Conservation (phyloP, 225 moss, liverwort and hornwort genomes). For the Straminergon stramineum region DNA sequence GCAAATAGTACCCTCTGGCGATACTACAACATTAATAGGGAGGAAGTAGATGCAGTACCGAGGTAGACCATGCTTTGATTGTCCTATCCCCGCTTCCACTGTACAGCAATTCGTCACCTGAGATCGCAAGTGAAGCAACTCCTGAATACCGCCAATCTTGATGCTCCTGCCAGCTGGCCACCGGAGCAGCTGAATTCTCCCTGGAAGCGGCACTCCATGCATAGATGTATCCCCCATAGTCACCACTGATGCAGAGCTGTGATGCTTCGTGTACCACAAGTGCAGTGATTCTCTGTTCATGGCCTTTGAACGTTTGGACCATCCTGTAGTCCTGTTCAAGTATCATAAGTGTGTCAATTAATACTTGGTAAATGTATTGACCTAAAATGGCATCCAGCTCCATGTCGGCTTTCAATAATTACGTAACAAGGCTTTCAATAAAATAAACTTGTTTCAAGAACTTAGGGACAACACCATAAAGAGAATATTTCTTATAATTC, state of each 20-base stretch:
- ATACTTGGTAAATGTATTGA: not conserved
- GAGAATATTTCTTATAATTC: not conserved
- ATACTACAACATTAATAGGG: not conserved
- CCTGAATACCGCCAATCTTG: conserved; percentile 88
- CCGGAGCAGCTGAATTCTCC: conserved; percentile 9
- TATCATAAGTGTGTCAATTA: not conserved
- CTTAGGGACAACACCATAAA: not conserved
- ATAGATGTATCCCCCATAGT: conserved; percentile 50
- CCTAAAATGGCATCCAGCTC: not conserved
- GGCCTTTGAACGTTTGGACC: conserved; percentile 51
- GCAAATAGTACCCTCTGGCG: not conserved
- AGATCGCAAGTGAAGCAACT: conserved; percentile 60
- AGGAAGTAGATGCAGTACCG: conserved; percentile 28
- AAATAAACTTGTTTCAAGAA: not conserved
- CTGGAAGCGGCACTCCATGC: conserved; percentile 48
- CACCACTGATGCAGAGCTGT: conserved; percentile 69
- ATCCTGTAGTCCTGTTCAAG: conserved; percentile 41
- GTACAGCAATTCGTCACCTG: conserved; percentile 67
- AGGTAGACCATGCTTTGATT: conserved; percentile 78
- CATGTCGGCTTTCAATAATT: not conserved
- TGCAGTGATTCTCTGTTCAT: conserved; percentile 61
- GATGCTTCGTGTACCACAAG: conserved; percentile 56
- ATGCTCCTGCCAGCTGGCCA: conserved; percentile 83
- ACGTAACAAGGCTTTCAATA: not conserved
- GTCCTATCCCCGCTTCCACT: conserved; percentile 93